These are phyloP conservation scores for Dendrostoma leiphaemia DNA, from an alignment of 2,329 filamentous ascomycete genomes.

Conservation along the genomic window DNA sequence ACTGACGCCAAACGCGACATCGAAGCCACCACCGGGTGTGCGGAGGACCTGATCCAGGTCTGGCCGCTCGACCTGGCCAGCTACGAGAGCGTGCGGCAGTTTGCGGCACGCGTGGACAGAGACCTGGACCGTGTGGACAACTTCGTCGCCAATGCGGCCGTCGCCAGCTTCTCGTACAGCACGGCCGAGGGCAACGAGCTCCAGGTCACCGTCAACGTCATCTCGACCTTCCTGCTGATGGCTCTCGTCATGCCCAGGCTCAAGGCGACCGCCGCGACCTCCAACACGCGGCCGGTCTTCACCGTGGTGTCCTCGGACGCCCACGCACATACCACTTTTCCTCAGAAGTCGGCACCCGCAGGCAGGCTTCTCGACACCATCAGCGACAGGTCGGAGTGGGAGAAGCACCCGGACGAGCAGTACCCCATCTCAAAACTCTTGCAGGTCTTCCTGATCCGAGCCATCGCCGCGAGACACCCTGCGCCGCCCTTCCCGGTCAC, in stretches of 20 bases:
- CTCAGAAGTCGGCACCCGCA: neutral
- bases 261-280: constrained; percentile 21
- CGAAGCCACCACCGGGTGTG: neutral
- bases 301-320: constrained; percentile 24
- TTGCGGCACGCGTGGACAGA: neutral
- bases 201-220: constrained; percentile 29
- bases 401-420: constrained; percentile 6
- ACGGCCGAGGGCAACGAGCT: constrained; percentile 6
- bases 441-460: constrained; percentile 29
- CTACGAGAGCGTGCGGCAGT: constrained; percentile 1
- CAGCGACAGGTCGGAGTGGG: neutral
- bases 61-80: constrained; percentile 8
- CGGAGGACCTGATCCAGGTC: neutral
- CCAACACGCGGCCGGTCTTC: constrained; percentile 14
- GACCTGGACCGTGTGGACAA: constrained; percentile 14
- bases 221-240: constrained; percentile 28
- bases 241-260: constrained; percentile 31
- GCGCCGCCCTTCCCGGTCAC: constrained; percentile 26
- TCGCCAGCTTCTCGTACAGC: neutral
- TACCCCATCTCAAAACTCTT: constrained; percentile 35
- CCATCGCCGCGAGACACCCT: constrained; percentile 22
- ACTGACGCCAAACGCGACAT: constrained; percentile 7
- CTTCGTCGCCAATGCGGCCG: constrained; percentile 15
- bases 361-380: constrained; percentile 18
- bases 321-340: constrained; percentile 20